Conservation (phyloP, 1,284 basidiomycete genomes). For the Afroboletus lepidellus region DNA sequence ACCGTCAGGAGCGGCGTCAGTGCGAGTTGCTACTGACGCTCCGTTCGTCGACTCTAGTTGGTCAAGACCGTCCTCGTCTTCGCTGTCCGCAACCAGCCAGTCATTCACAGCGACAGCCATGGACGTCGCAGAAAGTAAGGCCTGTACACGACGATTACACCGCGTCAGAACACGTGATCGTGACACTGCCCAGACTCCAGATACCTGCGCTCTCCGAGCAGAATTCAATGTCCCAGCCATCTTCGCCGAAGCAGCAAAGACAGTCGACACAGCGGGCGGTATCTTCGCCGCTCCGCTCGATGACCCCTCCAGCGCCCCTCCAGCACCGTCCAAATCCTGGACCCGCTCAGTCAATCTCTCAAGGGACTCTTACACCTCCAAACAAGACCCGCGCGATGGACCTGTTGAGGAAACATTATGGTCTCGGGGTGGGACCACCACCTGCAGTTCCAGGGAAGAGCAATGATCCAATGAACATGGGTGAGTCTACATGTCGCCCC, state of each 20-base stretch:
- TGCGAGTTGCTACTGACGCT: background rate
- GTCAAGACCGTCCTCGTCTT: constrained; percentile 20
- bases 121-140: constrained; percentile 1
- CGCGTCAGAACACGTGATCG: constrained; percentile 28
- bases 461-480: constrained; percentile 79
- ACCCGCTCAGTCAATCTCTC: constrained; percentile 19
- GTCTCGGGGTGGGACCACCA: constrained; percentile 70
- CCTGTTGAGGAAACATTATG: constrained; percentile 80
- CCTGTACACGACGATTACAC: constrained; percentile 6
- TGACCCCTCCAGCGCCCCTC: constrained; percentile 18
- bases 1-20: constrained; percentile 11
- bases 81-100: constrained; percentile 33
- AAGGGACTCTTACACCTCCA: constrained; percentile 19
- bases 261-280: constrained; percentile 22
- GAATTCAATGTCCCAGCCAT: constrained; percentile 15
- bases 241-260: constrained; percentile 23
- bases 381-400: constrained; percentile 71
- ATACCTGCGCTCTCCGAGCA: background rate
- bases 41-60: background rate
- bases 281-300: constrained; percentile 30
- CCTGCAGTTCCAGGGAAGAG: constrained; percentile 51
- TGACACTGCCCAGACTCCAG: constrained; percentile 2
- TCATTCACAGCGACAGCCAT: constrained; percentile 14
- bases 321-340: constrained; percentile 19
- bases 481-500: constrained; percentile 34